These are phyloP conservation scores for Misopates orontium DNA, from an alignment of 257 asterid genomes.

Conservation along the genomic window DNA sequence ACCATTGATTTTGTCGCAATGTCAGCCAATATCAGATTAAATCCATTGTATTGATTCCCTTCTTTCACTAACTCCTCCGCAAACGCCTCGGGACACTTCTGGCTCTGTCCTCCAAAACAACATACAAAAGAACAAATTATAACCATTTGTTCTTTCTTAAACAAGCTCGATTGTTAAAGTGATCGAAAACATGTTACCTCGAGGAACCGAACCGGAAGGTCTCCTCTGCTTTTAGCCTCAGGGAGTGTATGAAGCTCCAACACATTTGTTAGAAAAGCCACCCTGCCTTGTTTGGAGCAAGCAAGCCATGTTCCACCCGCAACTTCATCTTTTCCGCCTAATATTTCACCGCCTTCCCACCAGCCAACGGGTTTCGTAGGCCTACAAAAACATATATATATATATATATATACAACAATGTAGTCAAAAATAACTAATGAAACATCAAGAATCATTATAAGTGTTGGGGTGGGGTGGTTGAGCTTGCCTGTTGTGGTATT, in stretches of 20 bases:
- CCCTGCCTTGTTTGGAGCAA: constrained; percentile 53
- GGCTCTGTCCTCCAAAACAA: constrained; percentile 43
- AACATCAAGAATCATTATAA: too few species aligned
- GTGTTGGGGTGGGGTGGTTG: neutral
- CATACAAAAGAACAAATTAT: too few species aligned
- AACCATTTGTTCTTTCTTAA: neutral
- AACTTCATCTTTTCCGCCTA: constrained; percentile 71
- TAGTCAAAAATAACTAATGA: too few species aligned
- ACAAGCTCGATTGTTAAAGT: neutral
- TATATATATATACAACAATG: neutral
- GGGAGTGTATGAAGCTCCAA: constrained; percentile 37
- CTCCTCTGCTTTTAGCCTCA: constrained; percentile 68
- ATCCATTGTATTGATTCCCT: constrained; percentile 64
- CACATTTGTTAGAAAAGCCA: constrained; percentile 72
- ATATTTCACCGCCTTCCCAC: constrained; percentile 68
- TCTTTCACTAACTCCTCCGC: constrained; percentile 54
- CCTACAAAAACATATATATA: constrained; percentile 31
- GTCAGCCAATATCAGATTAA: constrained; percentile 66
- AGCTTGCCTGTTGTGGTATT: constrained; percentile 65
- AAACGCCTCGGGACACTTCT: constrained; percentile 56
- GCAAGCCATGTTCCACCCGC: constrained; percentile 85
- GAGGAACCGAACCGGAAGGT: constrained; percentile 57
- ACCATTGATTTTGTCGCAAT: constrained; percentile 50
- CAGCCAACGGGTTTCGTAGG: constrained; percentile 67
- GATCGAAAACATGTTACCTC: constrained; percentile 34